phyloP scores from a whole-genome alignment of 78 protist species.

The Protostelium mycophagum region DNA sequence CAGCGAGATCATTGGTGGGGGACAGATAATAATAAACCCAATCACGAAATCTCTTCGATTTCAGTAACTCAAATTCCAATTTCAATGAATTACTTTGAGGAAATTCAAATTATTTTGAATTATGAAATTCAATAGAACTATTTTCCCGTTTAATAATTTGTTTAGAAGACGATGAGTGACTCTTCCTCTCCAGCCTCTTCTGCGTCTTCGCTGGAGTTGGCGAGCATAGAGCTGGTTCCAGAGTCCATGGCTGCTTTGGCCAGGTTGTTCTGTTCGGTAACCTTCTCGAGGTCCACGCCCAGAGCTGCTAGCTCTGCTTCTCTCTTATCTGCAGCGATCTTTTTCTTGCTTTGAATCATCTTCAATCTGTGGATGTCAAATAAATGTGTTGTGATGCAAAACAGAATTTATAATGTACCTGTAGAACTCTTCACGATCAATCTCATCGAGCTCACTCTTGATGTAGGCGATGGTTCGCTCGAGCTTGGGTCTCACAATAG shows the following conservation, averaged over 20 bases:
- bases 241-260: not conserved
- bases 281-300: not conserved
- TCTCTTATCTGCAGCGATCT: not conserved
- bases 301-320: not conserved
- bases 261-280: too few species aligned
- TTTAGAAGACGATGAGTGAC: not conserved
- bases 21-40: too few species aligned
- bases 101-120: too few species aligned
- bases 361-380: not conserved
- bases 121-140: too few species aligned
- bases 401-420: too few species aligned
- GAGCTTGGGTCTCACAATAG: slow-evolving; percentile 90
- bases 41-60: too few species aligned
- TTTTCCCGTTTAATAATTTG: too few species aligned
- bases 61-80: too few species aligned
- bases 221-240: not conserved
- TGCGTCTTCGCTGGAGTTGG: not conserved
- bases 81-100: too few species aligned
- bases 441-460: slow-evolving; percentile 94
- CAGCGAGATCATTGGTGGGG: too few species aligned
- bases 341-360: not conserved
- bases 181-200: not conserved
- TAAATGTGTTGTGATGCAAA: not conserved
- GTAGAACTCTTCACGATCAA: slow-evolving; percentile 66
- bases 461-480: slow-evolving; percentile 89